Evolutionary conservation across 2,329 filamentous ascomycete species (phyloP).

Genomic region (Fusarium mexicanum): DNA sequence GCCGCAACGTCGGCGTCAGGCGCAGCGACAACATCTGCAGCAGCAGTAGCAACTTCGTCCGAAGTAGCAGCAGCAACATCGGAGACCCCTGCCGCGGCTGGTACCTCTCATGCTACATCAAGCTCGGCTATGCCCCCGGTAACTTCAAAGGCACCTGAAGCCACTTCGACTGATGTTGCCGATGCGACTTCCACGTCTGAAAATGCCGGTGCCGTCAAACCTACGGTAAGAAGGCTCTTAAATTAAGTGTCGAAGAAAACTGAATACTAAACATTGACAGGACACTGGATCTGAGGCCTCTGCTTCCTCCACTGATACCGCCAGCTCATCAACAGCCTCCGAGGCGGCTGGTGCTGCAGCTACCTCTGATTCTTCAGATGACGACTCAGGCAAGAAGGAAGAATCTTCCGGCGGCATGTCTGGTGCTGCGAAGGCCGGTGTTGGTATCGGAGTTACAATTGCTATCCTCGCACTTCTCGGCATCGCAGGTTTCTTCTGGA

Average conservation of each 20-base stretch:
- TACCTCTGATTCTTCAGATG: conserved; percentile 19
- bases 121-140: not conserved
- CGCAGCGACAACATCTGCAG: conserved; percentile 9
- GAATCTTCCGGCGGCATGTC: conserved; percentile 35
- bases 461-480: conserved; percentile 53
- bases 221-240: conserved; percentile 28
- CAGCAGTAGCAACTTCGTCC: conserved; percentile 7
- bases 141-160: conserved; percentile 9
- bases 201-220: not conserved
- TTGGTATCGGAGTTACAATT: conserved; percentile 58
- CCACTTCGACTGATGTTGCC: not conserved
- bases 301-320: conserved; percentile 27
- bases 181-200: not conserved
- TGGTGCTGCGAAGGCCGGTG: conserved; percentile 58
- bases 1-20: conserved; percentile 10
- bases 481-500: conserved; percentile 51
- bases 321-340: conserved; percentile 23
- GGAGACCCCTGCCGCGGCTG: conserved; percentile 1
- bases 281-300: conserved; percentile 11
- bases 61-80: conserved; percentile 15
- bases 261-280: conserved; percentile 22
- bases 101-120: conserved; percentile 11
- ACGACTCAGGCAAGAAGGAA: conserved; percentile 24
- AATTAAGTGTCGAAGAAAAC: not conserved
- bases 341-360: conserved; percentile 22